A percentile compares a stretch with the other conserved stretches of the same genome.
Conservation (phyloP, 1,284 basidiomycete genomes). For the Cutaneotrichosporon arboriforme region DNA sequence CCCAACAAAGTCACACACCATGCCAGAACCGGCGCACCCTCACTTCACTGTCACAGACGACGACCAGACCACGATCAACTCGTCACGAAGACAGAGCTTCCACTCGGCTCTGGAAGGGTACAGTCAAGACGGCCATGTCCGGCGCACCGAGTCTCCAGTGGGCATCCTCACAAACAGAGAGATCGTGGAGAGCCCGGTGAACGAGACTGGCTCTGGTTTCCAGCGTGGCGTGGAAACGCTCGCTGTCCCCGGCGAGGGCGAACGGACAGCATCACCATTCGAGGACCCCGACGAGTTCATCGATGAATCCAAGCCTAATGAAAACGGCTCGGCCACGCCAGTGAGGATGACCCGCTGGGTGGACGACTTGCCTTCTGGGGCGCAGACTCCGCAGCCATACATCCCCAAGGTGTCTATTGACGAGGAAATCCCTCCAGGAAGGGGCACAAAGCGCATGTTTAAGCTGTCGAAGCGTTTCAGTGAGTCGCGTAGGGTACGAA, state of each 20-base stretch:
- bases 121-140: not conserved
- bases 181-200: not conserved
- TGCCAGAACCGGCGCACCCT: conserved; percentile 9
- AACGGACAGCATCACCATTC: not conserved
- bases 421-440: conserved; percentile 27
- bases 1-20: conserved; percentile 30
- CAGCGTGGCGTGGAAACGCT: too few relatives aligned
- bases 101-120: conserved; percentile 11
- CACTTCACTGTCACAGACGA: conserved; percentile 5
- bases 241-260: too few relatives aligned
- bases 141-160: not conserved
- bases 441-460: conserved; percentile 43
- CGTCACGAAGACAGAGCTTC: conserved; percentile 18
- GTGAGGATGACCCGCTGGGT: conserved; percentile 3
- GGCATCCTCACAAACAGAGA: not conserved
- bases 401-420: conserved; percentile 15
- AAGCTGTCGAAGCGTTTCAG: conserved; percentile 46
- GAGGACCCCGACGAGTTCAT: not conserved
- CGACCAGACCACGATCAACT: conserved; percentile 9
- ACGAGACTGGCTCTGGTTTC: too few relatives aligned
- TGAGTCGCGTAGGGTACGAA: conserved; percentile 15
- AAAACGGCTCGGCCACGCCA: not conserved
- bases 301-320: not conserved
- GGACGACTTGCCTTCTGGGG: conserved; percentile 8
- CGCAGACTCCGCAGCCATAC: conserved; percentile 8